Base-by-base conservation (phyloP, 1,284 basidiomycete genomes). In the Sporisorium scitamineum region DNA sequence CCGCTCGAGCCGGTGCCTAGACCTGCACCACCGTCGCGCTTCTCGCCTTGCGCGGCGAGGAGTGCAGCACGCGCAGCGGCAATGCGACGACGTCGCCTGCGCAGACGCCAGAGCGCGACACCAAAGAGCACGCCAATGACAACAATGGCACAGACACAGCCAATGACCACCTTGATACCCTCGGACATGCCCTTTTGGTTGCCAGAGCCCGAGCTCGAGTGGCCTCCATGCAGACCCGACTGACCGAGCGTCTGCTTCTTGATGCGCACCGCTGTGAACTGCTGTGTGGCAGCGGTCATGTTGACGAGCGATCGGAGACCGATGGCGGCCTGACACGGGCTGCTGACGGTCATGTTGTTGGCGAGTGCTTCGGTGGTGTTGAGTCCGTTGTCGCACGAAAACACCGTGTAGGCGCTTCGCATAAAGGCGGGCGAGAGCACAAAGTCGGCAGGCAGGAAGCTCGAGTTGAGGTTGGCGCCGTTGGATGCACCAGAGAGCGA, bases 181-280 rank as follows among this genome's bases (percentile, higher is more conserved):
- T 70, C 77, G 47, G 76, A 79, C 13, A 78, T 67, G 9, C 79
- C 80, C 44, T 80, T 71, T 39, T 52, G 26, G 37, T 64, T 58
- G 27, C 62, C 64, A 1, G 71, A 64, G 44, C 51, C 52, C 22
- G 60, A 61, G 57, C 37, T 58, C 22, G 65, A 54, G 29, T 55
- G 29, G 34, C 61, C 57, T 16, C 62, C 66, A 44, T 66, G 56
- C 24, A 72, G 37, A 27, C 62, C 63, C 14, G 70, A 79, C 47
- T 71, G 57, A 18, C 80, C 80, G 27, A 83, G 72, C 22, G 54
- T 65, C 61, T 80, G 61, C 57, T 79, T 76, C 55, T 76, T 76
- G 58, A 83, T 62, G 18, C 81, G 73, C 20, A 83, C 81, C 13
- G 76, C 71, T 14, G 78, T 61, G 63, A 83, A 83, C 32, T 83